Base-by-base conservation (phyloP, 768 basidiomycete species). In the Crepidotus variabilis region DNA sequence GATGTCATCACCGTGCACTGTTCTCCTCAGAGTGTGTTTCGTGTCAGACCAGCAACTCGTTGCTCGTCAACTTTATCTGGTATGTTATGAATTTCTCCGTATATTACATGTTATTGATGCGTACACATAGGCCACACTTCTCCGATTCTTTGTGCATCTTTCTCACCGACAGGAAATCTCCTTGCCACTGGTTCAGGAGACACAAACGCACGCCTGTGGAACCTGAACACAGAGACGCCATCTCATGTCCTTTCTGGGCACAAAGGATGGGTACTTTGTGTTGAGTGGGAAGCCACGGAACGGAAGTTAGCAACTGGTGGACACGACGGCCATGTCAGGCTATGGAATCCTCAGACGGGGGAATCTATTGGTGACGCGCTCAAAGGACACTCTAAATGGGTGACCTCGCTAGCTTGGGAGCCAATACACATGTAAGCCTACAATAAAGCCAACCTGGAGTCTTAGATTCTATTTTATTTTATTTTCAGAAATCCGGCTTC, bases 141-240 rank as follows among this genome's bases (percentile, higher is more conserved):
- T 0, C 92, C 96, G 1, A 98, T 98, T 54, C 78, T 98, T 8
- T 98, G 96, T 65, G 94, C 95, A 43, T 86, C 92, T 1, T 97
- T 98, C 70, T 97, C 94, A 6, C 97, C 97, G 0, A 97, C 94
- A 0, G 96, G 97, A 8, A 82, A 82, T 60, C 75, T 90, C 45
- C 87, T 97, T 14, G 96, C 94, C 9, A 99, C 97, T 0, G 97
- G 97, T 1, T 92, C 94, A 0, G 97, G 95, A 1, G 97, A 98
- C 66, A 92, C 90, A 23, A 91, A 88, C 56, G 94, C 89, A 11
- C 84, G 97, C 2, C 72, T 99, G 21, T 98, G 97, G 97, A 89
- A 98, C 70, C 81, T 98, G 50, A 82, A 88, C 65, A 96, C 91
- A 0, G 97, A 98, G 70, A 88, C 85, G 6, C 96, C 97, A 1